A percentile compares a stretch with the other conserved stretches of the same genome.
These are phyloP conservation scores for Acanthamoeba divionensis DNA, from an alignment of 208 protist genomes.

Conservation along the genomic window DNA sequence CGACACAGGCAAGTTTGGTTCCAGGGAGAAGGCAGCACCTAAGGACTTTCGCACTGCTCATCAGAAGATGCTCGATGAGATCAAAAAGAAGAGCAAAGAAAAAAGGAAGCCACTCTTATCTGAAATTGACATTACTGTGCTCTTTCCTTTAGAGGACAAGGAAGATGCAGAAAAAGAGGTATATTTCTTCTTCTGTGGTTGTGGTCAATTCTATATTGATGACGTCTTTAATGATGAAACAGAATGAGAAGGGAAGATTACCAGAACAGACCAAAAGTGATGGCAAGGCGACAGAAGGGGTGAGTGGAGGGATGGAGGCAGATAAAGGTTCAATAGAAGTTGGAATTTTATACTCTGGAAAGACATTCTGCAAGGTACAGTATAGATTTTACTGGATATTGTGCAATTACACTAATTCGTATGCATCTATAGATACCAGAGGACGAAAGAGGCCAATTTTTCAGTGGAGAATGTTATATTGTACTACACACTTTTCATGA, in stretches of 20 bases:
- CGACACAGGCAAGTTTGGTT: conserved; percentile 8
- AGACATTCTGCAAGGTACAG: conserved; percentile 21
- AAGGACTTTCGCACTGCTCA: not conserved
- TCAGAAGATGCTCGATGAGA: not conserved
- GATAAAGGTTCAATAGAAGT: not conserved
- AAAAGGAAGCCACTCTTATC: not conserved
- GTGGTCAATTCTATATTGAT: not conserved
- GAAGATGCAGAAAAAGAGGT: not conserved
- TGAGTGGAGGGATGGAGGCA: not conserved
- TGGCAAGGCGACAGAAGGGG: not conserved
- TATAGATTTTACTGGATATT: too few species aligned
- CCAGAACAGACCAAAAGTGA: not conserved
- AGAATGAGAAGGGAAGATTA: not conserved
- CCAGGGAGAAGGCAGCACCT: not conserved
- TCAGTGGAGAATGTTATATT: not conserved
- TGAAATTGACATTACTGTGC: not conserved
- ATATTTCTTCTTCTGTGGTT: not conserved
- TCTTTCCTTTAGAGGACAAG: not conserved
- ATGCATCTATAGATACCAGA: too few species aligned
- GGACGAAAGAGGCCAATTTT: conserved; percentile 9
- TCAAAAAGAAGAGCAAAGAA: not conserved
- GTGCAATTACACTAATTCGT: too few species aligned
- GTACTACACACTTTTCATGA: not conserved
- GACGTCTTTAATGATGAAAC: not conserved
- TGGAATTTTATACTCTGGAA: not conserved